phyloP scores from a whole-genome alignment of 2,329 filamentous ascomycete species.

The Paramyrothecium roridum region DNA sequence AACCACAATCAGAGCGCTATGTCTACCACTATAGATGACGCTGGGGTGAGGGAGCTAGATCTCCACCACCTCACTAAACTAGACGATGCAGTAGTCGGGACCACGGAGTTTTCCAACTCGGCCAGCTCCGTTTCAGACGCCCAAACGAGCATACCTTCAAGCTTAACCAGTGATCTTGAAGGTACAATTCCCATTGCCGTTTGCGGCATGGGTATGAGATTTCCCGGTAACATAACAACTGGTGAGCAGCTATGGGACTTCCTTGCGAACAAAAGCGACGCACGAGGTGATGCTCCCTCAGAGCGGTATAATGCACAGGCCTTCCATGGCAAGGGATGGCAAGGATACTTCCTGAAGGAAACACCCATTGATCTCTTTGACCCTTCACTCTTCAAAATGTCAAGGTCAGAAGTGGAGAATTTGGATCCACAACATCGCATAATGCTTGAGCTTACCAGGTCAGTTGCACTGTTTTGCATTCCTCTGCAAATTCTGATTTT shows the following conservation, averaged over 20 bases:
- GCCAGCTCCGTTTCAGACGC: too few species aligned
- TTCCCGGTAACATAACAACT: neutral
- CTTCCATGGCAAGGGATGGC: neutral
- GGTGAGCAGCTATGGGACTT: neutral
- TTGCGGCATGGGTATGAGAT: neutral
- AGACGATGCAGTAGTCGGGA: too few species aligned
- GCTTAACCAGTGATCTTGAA: too few species aligned
- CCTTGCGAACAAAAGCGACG: neutral
- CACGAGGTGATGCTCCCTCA: neutral
- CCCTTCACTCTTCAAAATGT: neutral
- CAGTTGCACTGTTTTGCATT: too few species aligned
- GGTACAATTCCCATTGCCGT: too few species aligned
- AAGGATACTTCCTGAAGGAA: neutral
- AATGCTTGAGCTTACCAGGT: constrained; percentile 19
- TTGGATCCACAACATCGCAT: constrained; percentile 26
- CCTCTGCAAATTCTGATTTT: too few species aligned
- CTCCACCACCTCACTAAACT: too few species aligned
- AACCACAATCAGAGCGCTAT: too few species aligned
- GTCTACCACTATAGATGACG: too few species aligned
- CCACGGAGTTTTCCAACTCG: too few species aligned
- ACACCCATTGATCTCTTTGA: constrained; percentile 2
- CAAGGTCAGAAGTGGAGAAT: neutral
- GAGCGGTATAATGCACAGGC: neutral
- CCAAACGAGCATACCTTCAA: too few species aligned
- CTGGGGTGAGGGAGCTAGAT: too few species aligned